These are phyloP conservation scores for Oropetium thomaeum DNA, from an alignment of 176 grass and related monocot species.

Conservation along the genomic window DNA sequence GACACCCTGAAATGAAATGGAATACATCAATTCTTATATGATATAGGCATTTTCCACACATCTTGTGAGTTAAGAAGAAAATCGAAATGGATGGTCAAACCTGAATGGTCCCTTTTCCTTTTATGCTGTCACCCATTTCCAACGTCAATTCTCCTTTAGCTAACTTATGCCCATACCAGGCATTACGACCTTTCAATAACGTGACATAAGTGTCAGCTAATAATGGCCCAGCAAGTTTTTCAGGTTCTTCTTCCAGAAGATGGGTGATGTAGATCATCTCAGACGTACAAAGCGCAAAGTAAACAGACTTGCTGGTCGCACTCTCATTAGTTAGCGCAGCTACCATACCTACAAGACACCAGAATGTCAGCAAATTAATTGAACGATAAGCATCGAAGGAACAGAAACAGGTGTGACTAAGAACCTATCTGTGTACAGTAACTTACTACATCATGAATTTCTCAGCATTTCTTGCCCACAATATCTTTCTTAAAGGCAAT, in stretches of 20 bases:
- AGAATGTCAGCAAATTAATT: conserved; percentile 24
- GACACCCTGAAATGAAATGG: conserved; percentile 73
- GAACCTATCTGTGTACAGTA: background rate
- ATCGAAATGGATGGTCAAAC: conserved; percentile 41
- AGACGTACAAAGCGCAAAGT: conserved; percentile 96
- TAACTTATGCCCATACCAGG: conserved; percentile 93
- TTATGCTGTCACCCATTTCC: conserved; percentile 98
- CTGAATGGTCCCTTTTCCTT: conserved; percentile 99
- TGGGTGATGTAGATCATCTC: conserved; percentile 99
- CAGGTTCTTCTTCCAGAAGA: conserved; percentile 84
- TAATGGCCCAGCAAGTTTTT: conserved; percentile 95
- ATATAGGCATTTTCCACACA: background rate
- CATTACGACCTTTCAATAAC: conserved; percentile 90
- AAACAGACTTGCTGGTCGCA: conserved; percentile 96
- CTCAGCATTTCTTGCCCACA: background rate
- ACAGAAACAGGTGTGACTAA: background rate
- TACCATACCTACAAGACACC: conserved; percentile 74
- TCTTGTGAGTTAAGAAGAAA: conserved; percentile 11
- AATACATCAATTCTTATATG: conserved; percentile 15
- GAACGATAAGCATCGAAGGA: conserved; percentile 9
- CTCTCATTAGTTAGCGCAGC: conserved; percentile 95
- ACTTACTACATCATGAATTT: background rate
- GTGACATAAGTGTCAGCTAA: conserved; percentile 97
- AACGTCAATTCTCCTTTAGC: conserved; percentile 89
- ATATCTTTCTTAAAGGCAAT: background rate